Evolutionary conservation across 108 stramenopile genomes (phyloP), one percentile per base, ranked within the genome.

Genomic region (Cyclotella baltica): DNA sequence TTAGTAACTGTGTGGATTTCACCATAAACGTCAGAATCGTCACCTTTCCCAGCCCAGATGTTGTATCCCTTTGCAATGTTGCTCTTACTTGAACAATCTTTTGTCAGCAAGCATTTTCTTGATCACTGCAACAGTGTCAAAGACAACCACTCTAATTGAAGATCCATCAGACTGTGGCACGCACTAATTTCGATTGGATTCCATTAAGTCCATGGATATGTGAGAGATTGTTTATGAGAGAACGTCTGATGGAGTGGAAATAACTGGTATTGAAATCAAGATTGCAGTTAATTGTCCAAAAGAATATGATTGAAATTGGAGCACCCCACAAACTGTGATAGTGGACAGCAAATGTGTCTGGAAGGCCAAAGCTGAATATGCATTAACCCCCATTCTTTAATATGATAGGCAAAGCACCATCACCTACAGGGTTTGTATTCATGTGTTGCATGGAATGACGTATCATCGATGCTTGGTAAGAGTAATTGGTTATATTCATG

Each of bases 41-140:
- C 43, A 4, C 11, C 1, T 11, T 28, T 47, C 8, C 38, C 43
- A 25, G n/a, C 25, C 25, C 20, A 27, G 25, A 56, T 11, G 23
- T 56, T 56, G 55, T 56, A 56, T 23, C 55, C 55, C 25, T 56
- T 27, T 56, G 55, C 55, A 25, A 56, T 56, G 25, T 56, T 56
- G 25, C 11, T 23, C 11, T n/a, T n/a, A 11, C 55, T n/a, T 11
- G n/a, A 56, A n/a, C 20, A 56, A 11, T 27, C 55, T 22, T 25
- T 22, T 11, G 55, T 56, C 25, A 11, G n/a, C 20, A 56, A 56
- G 25, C 25, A 56, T 27, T 25, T n/a, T 27, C 25, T n/a, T 22
- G 25, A 27, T 10, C 11, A 56, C 25, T 23, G 20, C 25, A n/a
- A 27, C 11, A 23, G 25, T 27, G 23, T 56, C 55, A 56, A 56